A percentile compares a stretch with the other conserved stretches of the same genome.
Evolutionary conservation across 2,329 filamentous ascomycete species (phyloP).

Genomic region (Colletotrichum lentis): DNA sequence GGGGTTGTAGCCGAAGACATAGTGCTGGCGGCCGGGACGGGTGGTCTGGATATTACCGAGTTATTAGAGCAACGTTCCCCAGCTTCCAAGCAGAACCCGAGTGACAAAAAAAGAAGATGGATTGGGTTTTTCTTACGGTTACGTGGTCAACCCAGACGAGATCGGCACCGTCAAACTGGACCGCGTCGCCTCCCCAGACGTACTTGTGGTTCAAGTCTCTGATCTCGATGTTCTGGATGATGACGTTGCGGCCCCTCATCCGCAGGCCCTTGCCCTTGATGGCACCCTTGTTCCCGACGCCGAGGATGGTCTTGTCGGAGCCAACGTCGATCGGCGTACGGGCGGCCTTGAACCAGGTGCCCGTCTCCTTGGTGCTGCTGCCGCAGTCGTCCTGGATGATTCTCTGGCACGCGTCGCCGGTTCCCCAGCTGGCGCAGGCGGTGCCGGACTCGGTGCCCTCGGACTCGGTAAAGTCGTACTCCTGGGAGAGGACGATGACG

Average conservation of each 20-base stretch:
- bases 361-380: conserved; percentile 3
- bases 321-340: conserved; percentile 28
- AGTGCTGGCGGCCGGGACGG: conserved; percentile 32
- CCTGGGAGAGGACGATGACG: conserved; percentile 43
- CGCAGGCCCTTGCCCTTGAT: conserved; percentile 35
- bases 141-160: conserved; percentile 36
- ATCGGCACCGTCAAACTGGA: conserved; percentile 29
- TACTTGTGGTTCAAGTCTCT: conserved; percentile 32
- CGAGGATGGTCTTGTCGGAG: conserved; percentile 32
- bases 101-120: too few species aligned
- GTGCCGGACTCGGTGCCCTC: conserved; percentile 42
- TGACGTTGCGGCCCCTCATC: conserved; percentile 31
- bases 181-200: conserved; percentile 34
- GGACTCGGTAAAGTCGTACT: conserved; percentile 43
- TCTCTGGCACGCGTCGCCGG: conserved; percentile 37
- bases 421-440: conserved; percentile 42
- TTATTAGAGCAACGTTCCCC: too few species aligned
- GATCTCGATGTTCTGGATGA: conserved; percentile 34
- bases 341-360: conserved; percentile 33
- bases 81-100: too few species aligned
- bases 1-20: conserved; percentile 31
- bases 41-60: too few species aligned
- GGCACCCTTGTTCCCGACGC: conserved; percentile 26
- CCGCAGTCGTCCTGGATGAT: conserved; percentile 38
- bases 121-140: conserved; percentile 6